phyloP scores from a whole-genome alignment of 192 early-diverging fungal species.

The Spizellomyces sp. region DNA sequence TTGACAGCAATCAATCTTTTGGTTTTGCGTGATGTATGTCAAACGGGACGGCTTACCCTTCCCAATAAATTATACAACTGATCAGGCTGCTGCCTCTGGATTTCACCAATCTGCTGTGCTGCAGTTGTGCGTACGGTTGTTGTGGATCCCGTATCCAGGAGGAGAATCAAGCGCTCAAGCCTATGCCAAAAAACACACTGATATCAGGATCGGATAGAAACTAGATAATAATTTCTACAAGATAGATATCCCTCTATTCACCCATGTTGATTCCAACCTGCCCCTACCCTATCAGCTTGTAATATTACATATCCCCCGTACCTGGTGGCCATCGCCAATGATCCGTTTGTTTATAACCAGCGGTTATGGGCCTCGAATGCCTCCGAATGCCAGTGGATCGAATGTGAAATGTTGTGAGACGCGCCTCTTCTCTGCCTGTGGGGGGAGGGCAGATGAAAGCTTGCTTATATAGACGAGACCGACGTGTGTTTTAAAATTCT shows the following conservation, averaged over 20 bases:
- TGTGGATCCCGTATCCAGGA: slow-evolving; percentile 94
- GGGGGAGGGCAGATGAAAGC: too few species aligned
- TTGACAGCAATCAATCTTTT: slow-evolving; percentile 19
- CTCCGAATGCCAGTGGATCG: too few species aligned
- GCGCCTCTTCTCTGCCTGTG: too few species aligned
- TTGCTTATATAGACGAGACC: too few species aligned
- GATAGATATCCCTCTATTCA: too few species aligned
- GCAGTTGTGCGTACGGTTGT: slow-evolving; percentile 83
- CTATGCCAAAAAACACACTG: slow-evolving; percentile 41
- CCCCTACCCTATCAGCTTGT: too few species aligned
- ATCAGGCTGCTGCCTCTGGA: slow-evolving; percentile 91
- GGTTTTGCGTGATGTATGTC: slow-evolving; percentile 1
- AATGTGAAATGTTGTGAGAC: too few species aligned
- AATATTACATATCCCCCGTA: neutral
- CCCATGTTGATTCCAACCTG: too few species aligned
- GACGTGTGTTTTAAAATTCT: too few species aligned
- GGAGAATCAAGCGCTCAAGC: slow-evolving; percentile 89
- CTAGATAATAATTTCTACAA: neutral
- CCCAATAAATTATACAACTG: slow-evolving; percentile 88
- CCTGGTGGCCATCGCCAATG: neutral
- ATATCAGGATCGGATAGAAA: neutral
- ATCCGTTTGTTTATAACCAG: too few species aligned
- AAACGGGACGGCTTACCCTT: slow-evolving; percentile 42
- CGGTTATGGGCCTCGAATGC: too few species aligned
- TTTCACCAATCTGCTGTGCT: slow-evolving; percentile 92